Conservation (phyloP, 805 yeast species). For the Zygoascus bituminiphila region DNA sequence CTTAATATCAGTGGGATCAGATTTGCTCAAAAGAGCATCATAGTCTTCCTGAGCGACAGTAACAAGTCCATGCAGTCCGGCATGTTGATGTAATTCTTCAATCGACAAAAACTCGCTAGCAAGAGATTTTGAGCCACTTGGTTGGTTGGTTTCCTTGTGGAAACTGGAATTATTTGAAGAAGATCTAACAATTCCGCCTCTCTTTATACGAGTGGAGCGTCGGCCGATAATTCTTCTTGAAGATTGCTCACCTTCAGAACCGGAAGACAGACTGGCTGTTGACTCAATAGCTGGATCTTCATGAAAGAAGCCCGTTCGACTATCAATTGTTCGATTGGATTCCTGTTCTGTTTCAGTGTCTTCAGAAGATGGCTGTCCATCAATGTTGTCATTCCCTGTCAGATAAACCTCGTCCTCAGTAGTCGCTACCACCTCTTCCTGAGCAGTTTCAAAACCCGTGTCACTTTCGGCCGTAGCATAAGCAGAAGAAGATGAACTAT, state of each 20-base stretch:
- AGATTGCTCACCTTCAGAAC: slow-evolving; percentile 10
- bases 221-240: slow-evolving; percentile 5
- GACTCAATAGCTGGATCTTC: slow-evolving; percentile 1
- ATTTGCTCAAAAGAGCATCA: slow-evolving; percentile 10
- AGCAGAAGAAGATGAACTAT: background rate
- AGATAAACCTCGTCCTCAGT: slow-evolving; percentile 24
- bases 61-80: slow-evolving; percentile 20
- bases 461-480: slow-evolving; percentile 12
- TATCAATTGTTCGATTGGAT: background rate
- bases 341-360: slow-evolving; percentile 27
- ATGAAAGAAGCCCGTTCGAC: background rate
- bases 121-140: slow-evolving; percentile 6
- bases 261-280: slow-evolving; percentile 4
- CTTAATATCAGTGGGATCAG: slow-evolving; percentile 6
- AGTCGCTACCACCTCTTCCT: slow-evolving; percentile 18
- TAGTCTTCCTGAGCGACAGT: slow-evolving; percentile 19
- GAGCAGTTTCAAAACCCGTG: slow-evolving; percentile 25
- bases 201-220: slow-evolving; percentile 9
- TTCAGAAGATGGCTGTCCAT: slow-evolving; percentile 19
- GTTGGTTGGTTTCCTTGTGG: background rate
- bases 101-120: slow-evolving; percentile 22
- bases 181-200: background rate
- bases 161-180: slow-evolving; percentile 6
- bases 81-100: slow-evolving; percentile 19
- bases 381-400: slow-evolving; percentile 24